Base-by-base conservation (phyloP, 495 filamentous ascomycete species). In the Articulospora tetracladia region DNA sequence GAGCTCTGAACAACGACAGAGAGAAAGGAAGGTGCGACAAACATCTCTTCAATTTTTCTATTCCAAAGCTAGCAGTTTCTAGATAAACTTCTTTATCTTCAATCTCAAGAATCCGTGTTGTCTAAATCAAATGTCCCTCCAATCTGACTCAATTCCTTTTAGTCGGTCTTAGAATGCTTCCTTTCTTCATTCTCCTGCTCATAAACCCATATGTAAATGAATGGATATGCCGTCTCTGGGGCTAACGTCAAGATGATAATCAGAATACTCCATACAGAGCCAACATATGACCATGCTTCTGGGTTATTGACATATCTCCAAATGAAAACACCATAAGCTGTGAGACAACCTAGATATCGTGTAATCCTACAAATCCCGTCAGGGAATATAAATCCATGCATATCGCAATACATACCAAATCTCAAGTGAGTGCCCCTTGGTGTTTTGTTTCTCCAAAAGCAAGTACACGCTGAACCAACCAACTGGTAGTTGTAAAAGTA, bases 301-400 rank as follows among this genome's bases (percentile, higher is more conserved):
- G 51, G 51, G n/a, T 32, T 36, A 34, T 54, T 54, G 2, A 54
- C 19, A 54, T 54, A 54, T 30, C 51, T 30, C 51, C 51, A 54
- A 15, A 54, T 28, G 26, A 54, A 54, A 6, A 54, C 51, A 28
- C 25, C 30, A 34, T 54, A 54, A 54, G 51, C 51, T 4, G 51
- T 36, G 19, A 28, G n/a, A 26, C 51, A 54, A 8, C 51, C 51
- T 19, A 54, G 19, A 34, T 26, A 54, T 34, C 51, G 10, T 32
- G 51, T 54, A 22, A 54, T 30, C 39, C 39, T 44, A 44, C 3
- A 4, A 32, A 32, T 32, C n/a, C n/a, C n/a, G n/a, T n/a, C n/a
- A n/a, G n/a, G n/a, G n/a, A n/a, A n/a, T n/a, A n/a, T n/a, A n/a
- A n/a, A n/a, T n/a, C n/a, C n/a, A n/a, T n/a, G n/a, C n/a, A n/a